These are phyloP conservation scores for Chytridium lagenaria DNA, from an alignment of 371 early-diverging fungal species.

Conservation along the genomic window DNA sequence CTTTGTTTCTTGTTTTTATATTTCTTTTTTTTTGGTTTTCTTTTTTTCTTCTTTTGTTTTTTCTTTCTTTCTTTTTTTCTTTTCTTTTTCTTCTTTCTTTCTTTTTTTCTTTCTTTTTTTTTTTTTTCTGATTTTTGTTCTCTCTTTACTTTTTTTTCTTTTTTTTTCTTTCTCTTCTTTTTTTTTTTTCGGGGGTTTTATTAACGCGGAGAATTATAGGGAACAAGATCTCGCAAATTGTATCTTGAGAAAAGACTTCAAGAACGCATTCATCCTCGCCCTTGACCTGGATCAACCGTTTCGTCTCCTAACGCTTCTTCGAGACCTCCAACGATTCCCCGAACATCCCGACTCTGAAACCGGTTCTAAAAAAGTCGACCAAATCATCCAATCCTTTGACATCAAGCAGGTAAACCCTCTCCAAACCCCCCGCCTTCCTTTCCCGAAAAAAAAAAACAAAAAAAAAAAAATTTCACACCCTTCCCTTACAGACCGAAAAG, in stretches of 20 bases:
- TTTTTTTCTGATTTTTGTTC: conserved; percentile 10
- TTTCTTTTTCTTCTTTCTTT: conserved; percentile 5
- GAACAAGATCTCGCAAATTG: conserved; percentile 90
- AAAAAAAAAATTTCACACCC: background rate
- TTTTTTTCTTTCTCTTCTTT: no score
- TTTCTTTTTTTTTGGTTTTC: background rate
- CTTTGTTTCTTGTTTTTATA: background rate
- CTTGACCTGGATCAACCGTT: conserved; percentile 89
- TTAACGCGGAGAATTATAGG: no score
- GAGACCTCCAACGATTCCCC: conserved; percentile 61
- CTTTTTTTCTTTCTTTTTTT: conserved; percentile 3
- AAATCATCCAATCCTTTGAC: conserved; percentile 64
- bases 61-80: background rate
- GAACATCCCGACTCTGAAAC: conserved; percentile 57
- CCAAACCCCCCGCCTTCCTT: no score
- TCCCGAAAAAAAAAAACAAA: no score
- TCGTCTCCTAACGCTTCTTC: conserved; percentile 76
- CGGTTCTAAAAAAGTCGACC: conserved; percentile 70
- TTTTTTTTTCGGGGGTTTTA: no score
- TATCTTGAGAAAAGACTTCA: conserved; percentile 85
- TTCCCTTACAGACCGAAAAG: conserved; percentile 62
- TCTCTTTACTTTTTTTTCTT: background rate
- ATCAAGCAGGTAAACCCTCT: conserved; percentile 52
- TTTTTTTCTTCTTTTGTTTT: no score
- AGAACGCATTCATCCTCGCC: conserved; percentile 90